Base-by-base conservation (phyloP, 768 basidiomycete species). In the Dioszegia crocea region DNA sequence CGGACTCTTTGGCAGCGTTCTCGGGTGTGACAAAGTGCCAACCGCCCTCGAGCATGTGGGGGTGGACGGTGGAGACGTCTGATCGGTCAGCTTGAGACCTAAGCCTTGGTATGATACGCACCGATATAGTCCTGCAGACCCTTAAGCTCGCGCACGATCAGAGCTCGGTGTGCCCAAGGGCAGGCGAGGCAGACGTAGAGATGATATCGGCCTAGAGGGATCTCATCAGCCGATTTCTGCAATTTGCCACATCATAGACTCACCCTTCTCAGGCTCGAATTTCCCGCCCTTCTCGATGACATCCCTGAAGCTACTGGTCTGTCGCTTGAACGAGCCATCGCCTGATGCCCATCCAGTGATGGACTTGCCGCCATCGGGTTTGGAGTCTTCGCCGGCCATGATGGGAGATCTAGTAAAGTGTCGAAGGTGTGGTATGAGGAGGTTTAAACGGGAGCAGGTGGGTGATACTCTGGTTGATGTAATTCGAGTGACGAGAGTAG, bases 131-230 rank as follows among this genome's bases (percentile, higher is more conserved):
- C 82, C 63, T 98, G 88, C 23, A 99, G 81, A 1, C 93, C 92
- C 76, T 99, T 99, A 67, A 98, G 82, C 77, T 91, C 86, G 64
- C 93, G 83, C 3, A 87, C 81, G 66, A 98, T 96, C 62, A 96
- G 80, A 3, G 92, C 84, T 64, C 94, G 83, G 24, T 91, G 90
- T 0, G 94, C 94, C 94, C 93, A 98, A 9, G 94, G 70, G 49
- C 62, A 97, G 1, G 87, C 85, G 63, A 85, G 84, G 3, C 88
- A 88, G 58, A 96, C 88, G 68, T 89, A 94, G 65, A 94, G 88
- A 66, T 89, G 88, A 75, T 97, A 97, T 44, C 93, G 86, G 60
- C 85, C 91, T 91, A 49, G n/a, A 23, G 21, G 36, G 36, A 9
- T 38, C 9, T 9, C 36, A 9, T 38, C 36, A 17, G 9, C 17